phyloP scores from a whole-genome alignment of 805 yeast genomes.

The Saccharomycopsis schoenii region DNA sequence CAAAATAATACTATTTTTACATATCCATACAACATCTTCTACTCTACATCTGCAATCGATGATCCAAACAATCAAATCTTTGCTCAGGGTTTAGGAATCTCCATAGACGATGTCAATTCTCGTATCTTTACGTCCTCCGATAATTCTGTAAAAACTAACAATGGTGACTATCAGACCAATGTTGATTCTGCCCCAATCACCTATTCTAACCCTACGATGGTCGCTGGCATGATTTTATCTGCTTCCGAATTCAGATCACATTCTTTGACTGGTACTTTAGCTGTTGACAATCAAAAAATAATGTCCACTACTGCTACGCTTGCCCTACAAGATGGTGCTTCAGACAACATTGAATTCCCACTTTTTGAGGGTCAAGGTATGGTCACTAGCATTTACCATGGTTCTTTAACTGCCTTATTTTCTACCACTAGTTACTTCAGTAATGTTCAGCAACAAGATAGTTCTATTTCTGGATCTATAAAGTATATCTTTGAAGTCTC shows the following conservation, averaged over 20 bases:
- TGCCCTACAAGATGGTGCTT: constrained; percentile 15
- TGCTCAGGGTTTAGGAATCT: constrained; percentile 48
- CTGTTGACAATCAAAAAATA: constrained; percentile 37
- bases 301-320: constrained; percentile 40
- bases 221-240: constrained; percentile 38
- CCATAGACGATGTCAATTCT: constrained; percentile 35
- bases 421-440: not conserved
- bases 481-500: constrained; percentile 11
- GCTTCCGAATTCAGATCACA: constrained; percentile 24
- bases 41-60: constrained; percentile 12
- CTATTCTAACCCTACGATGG: constrained; percentile 46
- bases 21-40: constrained; percentile 48
- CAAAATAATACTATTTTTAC: constrained; percentile 49
- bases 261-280: constrained; percentile 21
- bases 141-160: constrained; percentile 27
- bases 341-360: constrained; percentile 33
- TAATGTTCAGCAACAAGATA: not conserved
- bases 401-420: constrained; percentile 34
- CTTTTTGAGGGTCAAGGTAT: constrained; percentile 55
- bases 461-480: not conserved
- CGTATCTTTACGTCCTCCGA: constrained; percentile 31
- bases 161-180: not conserved
- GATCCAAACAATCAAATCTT: constrained; percentile 31
- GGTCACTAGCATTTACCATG: constrained; percentile 40
- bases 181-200: constrained; percentile 22